phyloP scores from a whole-genome alignment of 768 basidiomycete genomes.

The Termitomyces sp. region DNA sequence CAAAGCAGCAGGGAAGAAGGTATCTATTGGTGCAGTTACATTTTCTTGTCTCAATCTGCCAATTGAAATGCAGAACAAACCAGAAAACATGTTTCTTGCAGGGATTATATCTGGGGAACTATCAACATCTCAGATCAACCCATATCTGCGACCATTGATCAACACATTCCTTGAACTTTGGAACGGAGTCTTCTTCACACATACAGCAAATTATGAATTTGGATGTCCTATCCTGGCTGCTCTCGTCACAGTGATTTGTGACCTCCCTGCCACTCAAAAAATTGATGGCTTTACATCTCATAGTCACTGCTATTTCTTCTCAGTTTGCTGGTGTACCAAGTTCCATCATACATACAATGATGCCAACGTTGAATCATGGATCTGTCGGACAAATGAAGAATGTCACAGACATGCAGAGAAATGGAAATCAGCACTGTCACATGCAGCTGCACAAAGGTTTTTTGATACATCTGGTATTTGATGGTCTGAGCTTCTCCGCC shows the following conservation, averaged over 20 bases:
- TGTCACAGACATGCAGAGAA: conserved; percentile 4
- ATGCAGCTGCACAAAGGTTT: conserved; percentile 13
- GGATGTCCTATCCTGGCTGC: conserved; percentile 14
- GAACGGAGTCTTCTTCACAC: conserved; percentile 8
- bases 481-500: conserved; percentile 26
- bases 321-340: conserved; percentile 15
- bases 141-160: conserved; percentile 24
- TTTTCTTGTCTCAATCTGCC: conserved; percentile 37
- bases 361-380: conserved; percentile 15
- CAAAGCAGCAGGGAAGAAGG: conserved; percentile 21
- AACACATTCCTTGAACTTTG: conserved; percentile 22
- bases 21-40: conserved; percentile 29
- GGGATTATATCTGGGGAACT: conserved; percentile 8
- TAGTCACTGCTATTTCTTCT: conserved; percentile 6
- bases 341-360: neutral
- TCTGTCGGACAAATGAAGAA: no score
- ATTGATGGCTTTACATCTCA: conserved; percentile 1
- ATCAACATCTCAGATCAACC: conserved; percentile 20
- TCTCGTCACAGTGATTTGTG: conserved; percentile 21
- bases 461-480: conserved; percentile 21
- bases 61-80: conserved; percentile 21
- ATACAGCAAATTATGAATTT: conserved; percentile 2
- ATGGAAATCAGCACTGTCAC: conserved; percentile 13
- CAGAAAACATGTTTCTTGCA: conserved; percentile 12
- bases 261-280: conserved; percentile 26